Base-by-base conservation (phyloP, 805 yeast genomes). In the Candida dajiaensis region DNA sequence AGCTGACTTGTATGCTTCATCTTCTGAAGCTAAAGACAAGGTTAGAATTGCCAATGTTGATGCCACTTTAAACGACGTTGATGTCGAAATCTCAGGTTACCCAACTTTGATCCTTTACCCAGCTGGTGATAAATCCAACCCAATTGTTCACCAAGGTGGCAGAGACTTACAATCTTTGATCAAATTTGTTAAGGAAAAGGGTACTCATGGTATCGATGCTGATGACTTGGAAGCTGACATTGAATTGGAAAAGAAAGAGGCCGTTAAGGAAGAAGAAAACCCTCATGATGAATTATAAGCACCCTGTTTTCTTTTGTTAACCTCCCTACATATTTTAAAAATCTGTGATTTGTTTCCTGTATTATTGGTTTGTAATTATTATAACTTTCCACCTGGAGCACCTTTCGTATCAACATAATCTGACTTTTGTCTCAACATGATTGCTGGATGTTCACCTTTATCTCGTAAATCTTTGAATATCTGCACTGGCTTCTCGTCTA, bases 31-130 rank as follows among this genome's bases (percentile, higher is more conserved):
- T 42, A 64, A 68, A 45, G 70, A 70, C 45, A 74, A 81, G 63
- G 85, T 92, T 49, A 64, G 81, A 38, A 71, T 94, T 61, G 97
- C 96, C 56, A 81, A 90, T 68, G 69, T 94, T 47, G 97, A 94
- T 70, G 95, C 92, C 65, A 84, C 96, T 49, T 74, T 73, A 57
- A 94, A 94, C 66, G 99, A 94, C 66, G 88, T 92, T 50, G 83
- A 80, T 48, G 85, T 86, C 55, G 82, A 80, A 41, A 82, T 94
- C 57, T 72, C 77, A 53, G 97, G 97, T 47, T 94, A 87, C 77
- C 99, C 99, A 70, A 92, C 97, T 47, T 72, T 94, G 58, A 77
- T 85, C 63, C 76, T 92, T 48, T 94, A 82, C 76, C 97, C 96
- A 61, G 98, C 96, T 53, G 85, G 86, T 52, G 78, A 80, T 62